Conservation (phyloP, 257 asterid species). For the Petunia axillaris region DNA sequence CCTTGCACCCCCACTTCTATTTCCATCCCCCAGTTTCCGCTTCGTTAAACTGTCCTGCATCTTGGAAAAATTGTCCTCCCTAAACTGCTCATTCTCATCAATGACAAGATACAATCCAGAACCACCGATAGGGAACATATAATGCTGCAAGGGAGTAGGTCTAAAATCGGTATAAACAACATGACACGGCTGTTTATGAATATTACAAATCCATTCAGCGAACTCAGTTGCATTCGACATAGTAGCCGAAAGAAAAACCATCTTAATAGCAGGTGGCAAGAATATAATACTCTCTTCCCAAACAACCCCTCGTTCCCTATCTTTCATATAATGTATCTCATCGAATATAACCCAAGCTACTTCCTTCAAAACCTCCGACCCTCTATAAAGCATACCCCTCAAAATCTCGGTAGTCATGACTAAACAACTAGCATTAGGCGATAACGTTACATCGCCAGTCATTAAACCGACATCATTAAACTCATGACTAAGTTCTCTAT, state of each 20-base stretch:
- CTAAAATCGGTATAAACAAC: conserved; percentile 97
- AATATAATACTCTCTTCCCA: conserved; percentile 98
- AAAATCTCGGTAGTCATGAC: conserved; percentile 99
- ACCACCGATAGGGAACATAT: conserved; percentile 92
- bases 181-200: conserved; percentile 97
- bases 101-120: conserved; percentile 93
- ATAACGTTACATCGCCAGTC: conserved; percentile 93
- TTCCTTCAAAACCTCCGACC: conserved; percentile 95
- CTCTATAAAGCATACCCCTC: conserved; percentile 94
- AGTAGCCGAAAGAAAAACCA: conserved; percentile 96
- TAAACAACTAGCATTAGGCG: conserved; percentile 96
- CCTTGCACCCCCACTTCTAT: conserved; percentile 54
- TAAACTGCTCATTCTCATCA: conserved; percentile 94
- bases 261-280: conserved; percentile 96
- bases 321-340: conserved; percentile 99
- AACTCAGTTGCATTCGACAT: conserved; percentile 99
- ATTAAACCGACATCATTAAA: conserved; percentile 92
- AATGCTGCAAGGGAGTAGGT: conserved; percentile 97
- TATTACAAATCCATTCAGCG: conserved; percentile 95
- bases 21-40: conserved; percentile 57
- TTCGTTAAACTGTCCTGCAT: conserved; percentile 79
- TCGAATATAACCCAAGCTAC: conserved; percentile 99
- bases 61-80: conserved; percentile 80
- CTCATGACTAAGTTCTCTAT: conserved; percentile 91
- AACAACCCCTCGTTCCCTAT: conserved; percentile 97